Evolutionary conservation across 2,329 filamentous ascomycete species (phyloP).

Genomic region (Aspergillus sp.): DNA sequence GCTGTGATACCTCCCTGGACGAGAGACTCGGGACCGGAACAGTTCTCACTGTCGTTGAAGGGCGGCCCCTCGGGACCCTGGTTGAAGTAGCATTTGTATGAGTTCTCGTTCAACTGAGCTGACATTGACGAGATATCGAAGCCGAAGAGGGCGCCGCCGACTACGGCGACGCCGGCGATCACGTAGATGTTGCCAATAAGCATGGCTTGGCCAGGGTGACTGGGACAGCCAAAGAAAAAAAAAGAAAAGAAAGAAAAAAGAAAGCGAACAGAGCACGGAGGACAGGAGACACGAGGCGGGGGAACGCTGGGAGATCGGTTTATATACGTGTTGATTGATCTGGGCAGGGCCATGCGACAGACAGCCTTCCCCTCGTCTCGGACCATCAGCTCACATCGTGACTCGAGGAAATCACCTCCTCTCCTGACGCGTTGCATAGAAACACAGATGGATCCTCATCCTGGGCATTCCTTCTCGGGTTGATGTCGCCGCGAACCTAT

Average conservation of each 20-base stretch:
- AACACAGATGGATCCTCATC: background rate
- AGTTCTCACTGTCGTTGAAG: conserved; percentile 49
- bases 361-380: background rate
- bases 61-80: conserved; percentile 56
- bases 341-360: background rate
- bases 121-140: conserved; percentile 40
- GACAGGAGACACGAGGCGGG: background rate
- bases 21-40: conserved; percentile 48
- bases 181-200: conserved; percentile 57
- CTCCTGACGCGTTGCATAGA: background rate
- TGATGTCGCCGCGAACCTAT: background rate
- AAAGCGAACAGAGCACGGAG: background rate
- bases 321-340: background rate
- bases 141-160: conserved; percentile 33
- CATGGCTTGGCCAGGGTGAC: conserved; percentile 16
- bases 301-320: background rate
- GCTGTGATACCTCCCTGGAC: conserved; percentile 69
- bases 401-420: background rate
- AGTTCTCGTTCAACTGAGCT: conserved; percentile 27
- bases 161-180: conserved; percentile 55
- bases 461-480: background rate
- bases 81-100: conserved; percentile 70
- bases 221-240: background rate
- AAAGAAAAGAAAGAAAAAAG: background rate
- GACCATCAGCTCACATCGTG: background rate